phyloP scores from a whole-genome alignment of 169 alveolate genomes.

The Plasmodium reichenowi region DNA sequence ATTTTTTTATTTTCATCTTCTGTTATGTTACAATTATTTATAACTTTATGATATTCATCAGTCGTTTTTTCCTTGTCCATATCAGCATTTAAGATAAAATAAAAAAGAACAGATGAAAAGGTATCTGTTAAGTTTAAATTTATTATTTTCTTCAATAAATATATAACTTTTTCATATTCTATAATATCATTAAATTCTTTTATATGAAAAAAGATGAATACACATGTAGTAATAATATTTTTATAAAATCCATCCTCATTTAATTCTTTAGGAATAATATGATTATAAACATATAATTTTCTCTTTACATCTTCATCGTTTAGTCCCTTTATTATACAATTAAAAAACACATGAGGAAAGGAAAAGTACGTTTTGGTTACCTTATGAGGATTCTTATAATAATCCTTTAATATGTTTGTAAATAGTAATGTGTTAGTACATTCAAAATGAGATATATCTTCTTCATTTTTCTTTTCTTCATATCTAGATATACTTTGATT shows the following conservation, averaged over 20 bases:
- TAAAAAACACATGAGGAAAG: constrained; percentile 32
- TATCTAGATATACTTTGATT: background rate
- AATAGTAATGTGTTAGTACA: background rate
- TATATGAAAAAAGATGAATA: constrained; percentile 6
- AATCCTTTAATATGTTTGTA: constrained; percentile 14
- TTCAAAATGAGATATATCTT: background rate
- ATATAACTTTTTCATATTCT: constrained; percentile 40
- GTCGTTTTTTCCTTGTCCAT: background rate
- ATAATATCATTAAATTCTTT: constrained; percentile 1
- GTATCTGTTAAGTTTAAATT: constrained; percentile 7
- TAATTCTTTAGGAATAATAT: constrained; percentile 33
- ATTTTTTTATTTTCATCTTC: background rate
- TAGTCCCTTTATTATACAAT: constrained; percentile 38
- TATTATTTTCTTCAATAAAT: constrained; percentile 15
- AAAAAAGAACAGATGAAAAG: constrained; percentile 17
- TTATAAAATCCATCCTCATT: constrained; percentile 44
- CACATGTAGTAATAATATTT: constrained; percentile 23
- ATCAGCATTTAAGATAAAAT: background rate
- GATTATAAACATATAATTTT: constrained; percentile 35
- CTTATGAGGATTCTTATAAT: constrained; percentile 30
- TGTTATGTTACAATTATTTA: background rate
- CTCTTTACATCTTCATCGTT: constrained; percentile 27
- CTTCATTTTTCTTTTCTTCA: background rate
- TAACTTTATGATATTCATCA: background rate
- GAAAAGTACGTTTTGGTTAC: constrained; percentile 28